Conservation (phyloP, 2,329 filamentous ascomycete species). For the Aspergillus transmontanensis region DNA sequence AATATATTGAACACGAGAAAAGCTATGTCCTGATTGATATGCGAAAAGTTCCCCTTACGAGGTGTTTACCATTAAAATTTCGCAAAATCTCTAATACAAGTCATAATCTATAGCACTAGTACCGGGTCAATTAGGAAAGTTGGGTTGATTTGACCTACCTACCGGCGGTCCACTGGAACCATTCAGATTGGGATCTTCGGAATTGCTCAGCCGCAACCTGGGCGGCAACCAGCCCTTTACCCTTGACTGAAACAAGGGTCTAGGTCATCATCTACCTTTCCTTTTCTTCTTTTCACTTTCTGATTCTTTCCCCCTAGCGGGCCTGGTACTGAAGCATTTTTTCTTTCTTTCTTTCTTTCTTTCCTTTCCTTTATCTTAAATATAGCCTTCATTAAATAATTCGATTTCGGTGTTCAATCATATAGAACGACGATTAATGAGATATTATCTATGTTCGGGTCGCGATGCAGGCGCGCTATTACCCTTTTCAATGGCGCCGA, state of each 20-base stretch:
- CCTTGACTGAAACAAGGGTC: not conserved
- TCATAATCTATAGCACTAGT: too few species aligned
- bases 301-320: not conserved
- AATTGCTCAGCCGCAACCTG: not conserved
- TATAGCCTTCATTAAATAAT: not conserved
- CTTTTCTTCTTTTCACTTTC: not conserved
- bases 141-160: not conserved
- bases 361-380: not conserved
- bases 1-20: not conserved
- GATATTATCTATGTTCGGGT: slow-evolving; percentile 13
- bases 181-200: not conserved
- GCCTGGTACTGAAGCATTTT: not conserved
- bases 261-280: not conserved
- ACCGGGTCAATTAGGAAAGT: not conserved
- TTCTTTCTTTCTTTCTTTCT: too few species aligned
- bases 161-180: not conserved
- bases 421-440: not conserved
- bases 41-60: not conserved
- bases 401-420: not conserved
- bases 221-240: not conserved
- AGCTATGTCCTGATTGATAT: not conserved
- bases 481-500: slow-evolving; percentile 13
- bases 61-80: not conserved
- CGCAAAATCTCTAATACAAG: not conserved
- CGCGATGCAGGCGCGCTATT: slow-evolving; percentile 18